phyloP scores from a whole-genome alignment of 768 basidiomycete species.

The Pleurotus giganteus region DNA sequence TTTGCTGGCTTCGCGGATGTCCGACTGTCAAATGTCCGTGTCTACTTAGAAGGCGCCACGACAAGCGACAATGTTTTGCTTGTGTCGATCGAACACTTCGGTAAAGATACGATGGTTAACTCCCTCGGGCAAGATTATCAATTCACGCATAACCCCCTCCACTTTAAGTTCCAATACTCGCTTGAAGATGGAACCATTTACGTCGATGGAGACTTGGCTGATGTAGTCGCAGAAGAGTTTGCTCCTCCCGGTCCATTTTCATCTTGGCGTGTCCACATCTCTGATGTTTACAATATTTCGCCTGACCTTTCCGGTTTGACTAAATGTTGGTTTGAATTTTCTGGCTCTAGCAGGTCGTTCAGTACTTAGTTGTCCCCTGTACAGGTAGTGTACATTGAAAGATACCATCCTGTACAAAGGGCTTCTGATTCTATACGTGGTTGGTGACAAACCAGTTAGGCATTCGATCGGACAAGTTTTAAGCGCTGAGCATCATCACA shows the following conservation, averaged over 20 bases:
- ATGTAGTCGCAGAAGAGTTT: not conserved
- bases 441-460: too few relatives aligned
- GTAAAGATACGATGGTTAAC: not conserved
- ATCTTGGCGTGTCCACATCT: not conserved
- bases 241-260: not conserved
- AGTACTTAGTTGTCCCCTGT: too few relatives aligned
- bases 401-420: too few relatives aligned
- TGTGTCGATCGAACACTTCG: not conserved
- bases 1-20: not conserved
- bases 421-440: too few relatives aligned
- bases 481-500: too few relatives aligned
- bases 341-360: not conserved
- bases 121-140: not conserved
- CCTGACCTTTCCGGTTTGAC: not conserved
- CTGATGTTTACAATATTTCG: not conserved
- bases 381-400: too few relatives aligned
- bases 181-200: not conserved
- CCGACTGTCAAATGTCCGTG: not conserved
- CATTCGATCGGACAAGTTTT: too few relatives aligned
- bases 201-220: not conserved
- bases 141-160: not conserved
- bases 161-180: not conserved
- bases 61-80: not conserved
- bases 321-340: constrained; percentile 1
- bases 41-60: not conserved